Evolutionary conservation across 495 filamentous ascomycete species (phyloP).

Genomic region (Penicillium malachiteum): DNA sequence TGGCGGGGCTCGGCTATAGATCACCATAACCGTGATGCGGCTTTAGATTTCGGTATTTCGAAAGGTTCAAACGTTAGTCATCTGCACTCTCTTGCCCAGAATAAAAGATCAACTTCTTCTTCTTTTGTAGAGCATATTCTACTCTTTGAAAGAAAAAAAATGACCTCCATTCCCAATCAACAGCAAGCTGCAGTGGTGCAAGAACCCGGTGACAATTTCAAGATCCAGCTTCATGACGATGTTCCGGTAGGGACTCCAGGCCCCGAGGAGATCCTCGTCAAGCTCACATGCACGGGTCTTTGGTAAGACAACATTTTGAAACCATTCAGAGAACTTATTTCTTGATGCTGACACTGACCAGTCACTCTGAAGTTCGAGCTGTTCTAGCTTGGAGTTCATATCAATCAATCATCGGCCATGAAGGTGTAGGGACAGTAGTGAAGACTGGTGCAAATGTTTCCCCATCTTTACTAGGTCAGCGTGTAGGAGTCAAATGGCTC

Average conservation of each 20-base stretch:
- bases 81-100: not conserved
- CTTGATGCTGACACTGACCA: not conserved
- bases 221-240: constrained; percentile 10
- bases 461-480: constrained; percentile 21
- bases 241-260: constrained; percentile 15
- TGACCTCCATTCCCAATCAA: constrained; percentile 5
- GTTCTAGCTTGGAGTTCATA: constrained; percentile 22
- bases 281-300: constrained; percentile 22
- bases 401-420: constrained; percentile 36
- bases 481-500: constrained; percentile 43
- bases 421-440: constrained; percentile 36
- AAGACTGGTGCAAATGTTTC: constrained; percentile 21
- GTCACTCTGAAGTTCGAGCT: constrained; percentile 28
- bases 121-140: not conserved
- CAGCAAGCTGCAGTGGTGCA: constrained; percentile 22
- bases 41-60: constrained; percentile 1
- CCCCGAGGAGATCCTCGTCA: constrained; percentile 20
- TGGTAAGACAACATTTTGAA: constrained; percentile 19
- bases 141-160: not conserved
- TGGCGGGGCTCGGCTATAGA: constrained; percentile 5
- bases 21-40: constrained; percentile 3
- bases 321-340: not conserved
- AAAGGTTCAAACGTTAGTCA: constrained; percentile 4
- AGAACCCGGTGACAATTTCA: constrained; percentile 16
- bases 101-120: not conserved